Evolutionary conservation across 805 yeast genomes (phyloP).

Genomic region (Metschnikowia arizonensis): DNA sequence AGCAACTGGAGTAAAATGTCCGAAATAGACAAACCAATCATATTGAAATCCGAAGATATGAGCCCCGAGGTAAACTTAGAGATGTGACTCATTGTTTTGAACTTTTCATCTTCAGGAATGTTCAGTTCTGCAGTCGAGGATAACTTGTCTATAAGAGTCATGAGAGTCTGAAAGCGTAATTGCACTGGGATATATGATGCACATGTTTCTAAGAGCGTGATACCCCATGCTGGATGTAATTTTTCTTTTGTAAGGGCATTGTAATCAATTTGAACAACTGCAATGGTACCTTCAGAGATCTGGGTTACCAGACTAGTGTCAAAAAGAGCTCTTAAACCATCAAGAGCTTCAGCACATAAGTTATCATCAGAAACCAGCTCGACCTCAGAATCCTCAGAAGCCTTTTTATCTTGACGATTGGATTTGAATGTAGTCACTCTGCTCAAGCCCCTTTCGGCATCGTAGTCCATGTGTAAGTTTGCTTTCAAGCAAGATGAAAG

Average conservation of each 20-base stretch:
- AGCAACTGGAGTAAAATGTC: slow-evolving; percentile 67
- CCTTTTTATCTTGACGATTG: slow-evolving; percentile 11
- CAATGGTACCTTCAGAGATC: slow-evolving; percentile 51
- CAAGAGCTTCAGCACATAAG: slow-evolving; percentile 43
- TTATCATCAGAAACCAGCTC: slow-evolving; percentile 34
- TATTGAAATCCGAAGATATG: slow-evolving; percentile 71
- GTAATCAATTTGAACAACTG: slow-evolving; percentile 43
- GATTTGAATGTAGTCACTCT: slow-evolving; percentile 27
- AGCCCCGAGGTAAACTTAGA: slow-evolving; percentile 52
- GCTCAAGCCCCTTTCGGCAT: slow-evolving; percentile 25
- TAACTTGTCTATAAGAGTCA: slow-evolving; percentile 36
- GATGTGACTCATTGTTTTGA: slow-evolving; percentile 33
- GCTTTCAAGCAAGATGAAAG: slow-evolving; percentile 24
- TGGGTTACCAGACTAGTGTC: slow-evolving; percentile 60
- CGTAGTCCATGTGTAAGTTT: slow-evolving; percentile 27
- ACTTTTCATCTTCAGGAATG: slow-evolving; percentile 13
- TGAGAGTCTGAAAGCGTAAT: slow-evolving; percentile 60
- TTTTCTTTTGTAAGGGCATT: slow-evolving; percentile 7
- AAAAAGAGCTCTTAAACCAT: slow-evolving; percentile 57
- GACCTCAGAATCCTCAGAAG: slow-evolving; percentile 30
- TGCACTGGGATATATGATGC: slow-evolving; percentile 81
- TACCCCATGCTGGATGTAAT: slow-evolving; percentile 43
- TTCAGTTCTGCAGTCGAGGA: slow-evolving; percentile 20
- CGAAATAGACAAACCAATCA: slow-evolving; percentile 82
- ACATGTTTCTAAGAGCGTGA: slow-evolving; percentile 55